A percentile compares a stretch with the other conserved stretches of the same genome.
phyloP scores from a whole-genome alignment of 768 basidiomycete species.

The Phlegmacium glaucopus region DNA sequence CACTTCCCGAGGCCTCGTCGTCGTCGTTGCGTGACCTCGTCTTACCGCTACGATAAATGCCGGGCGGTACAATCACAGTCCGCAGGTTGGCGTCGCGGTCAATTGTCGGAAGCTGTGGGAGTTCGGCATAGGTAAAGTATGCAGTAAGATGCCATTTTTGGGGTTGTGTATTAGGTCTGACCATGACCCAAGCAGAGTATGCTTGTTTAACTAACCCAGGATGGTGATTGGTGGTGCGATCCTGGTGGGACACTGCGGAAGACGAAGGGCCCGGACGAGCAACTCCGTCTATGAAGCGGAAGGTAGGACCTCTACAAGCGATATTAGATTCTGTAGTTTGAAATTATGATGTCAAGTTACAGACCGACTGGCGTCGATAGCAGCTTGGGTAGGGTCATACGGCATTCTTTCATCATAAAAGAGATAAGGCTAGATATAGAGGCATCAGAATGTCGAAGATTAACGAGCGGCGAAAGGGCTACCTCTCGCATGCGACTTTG shows the following conservation, averaged over 20 bases:
- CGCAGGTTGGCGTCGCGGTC: slow-evolving; percentile 41
- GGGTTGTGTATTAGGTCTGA: slow-evolving; percentile 40
- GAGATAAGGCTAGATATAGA: slow-evolving; percentile 49
- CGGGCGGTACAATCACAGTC: slow-evolving; percentile 42
- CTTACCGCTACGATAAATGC: slow-evolving; percentile 46
- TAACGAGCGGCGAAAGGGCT: slow-evolving; percentile 3
- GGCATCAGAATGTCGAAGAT: slow-evolving; percentile 3
- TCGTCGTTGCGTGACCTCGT: slow-evolving; percentile 36
- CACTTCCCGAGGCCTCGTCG: slow-evolving; percentile 19
- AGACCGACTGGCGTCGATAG: slow-evolving; percentile 37
- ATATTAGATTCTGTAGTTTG: slow-evolving; percentile 6
- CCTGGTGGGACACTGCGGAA: slow-evolving; percentile 55
- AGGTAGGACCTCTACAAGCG: slow-evolving; percentile 34
- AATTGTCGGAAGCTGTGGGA: slow-evolving; percentile 43
- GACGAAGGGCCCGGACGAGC: slow-evolving; percentile 46
- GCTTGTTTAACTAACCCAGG: slow-evolving; percentile 65
- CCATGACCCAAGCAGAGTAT: slow-evolving; percentile 62
- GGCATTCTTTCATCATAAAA: slow-evolving; percentile 65
- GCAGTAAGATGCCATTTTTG: slow-evolving; percentile 69
- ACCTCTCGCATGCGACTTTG: slow-evolving; percentile 67
- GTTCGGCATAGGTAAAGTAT: slow-evolving; percentile 49
- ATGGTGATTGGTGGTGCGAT: slow-evolving; percentile 50
- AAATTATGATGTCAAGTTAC: slow-evolving; percentile 7
- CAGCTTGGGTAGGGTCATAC: slow-evolving; percentile 36
- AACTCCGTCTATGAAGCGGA: slow-evolving; percentile 57